Evolutionary conservation across 805 yeast genomes (phyloP).

Genomic region (Dipodascopsis uninucleata): DNA sequence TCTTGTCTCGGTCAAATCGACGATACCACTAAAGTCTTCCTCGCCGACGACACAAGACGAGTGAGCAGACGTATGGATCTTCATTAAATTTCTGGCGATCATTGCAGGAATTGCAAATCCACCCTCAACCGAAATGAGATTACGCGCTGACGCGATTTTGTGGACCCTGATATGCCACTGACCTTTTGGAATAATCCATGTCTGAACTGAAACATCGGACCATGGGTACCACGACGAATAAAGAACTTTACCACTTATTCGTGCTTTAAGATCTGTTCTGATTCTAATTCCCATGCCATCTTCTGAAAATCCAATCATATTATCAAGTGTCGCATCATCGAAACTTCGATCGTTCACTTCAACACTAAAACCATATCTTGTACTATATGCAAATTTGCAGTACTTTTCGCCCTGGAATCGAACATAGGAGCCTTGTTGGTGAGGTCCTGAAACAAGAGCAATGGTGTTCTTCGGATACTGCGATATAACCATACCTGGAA

Average conservation of each 20-base stretch:
- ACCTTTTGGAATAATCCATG: slow-evolving; percentile 29
- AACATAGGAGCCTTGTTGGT: slow-evolving; percentile 16
- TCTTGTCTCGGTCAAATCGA: slow-evolving; percentile 6
- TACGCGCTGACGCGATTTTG: slow-evolving; percentile 10
- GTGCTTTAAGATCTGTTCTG: no score
- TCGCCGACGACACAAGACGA: slow-evolving; percentile 6
- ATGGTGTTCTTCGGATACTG: slow-evolving; percentile 8
- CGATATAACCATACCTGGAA: slow-evolving; percentile 10
- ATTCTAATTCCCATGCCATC: no score
- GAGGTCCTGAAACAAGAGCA: slow-evolving; percentile 11
- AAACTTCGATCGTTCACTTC: slow-evolving; percentile 17
- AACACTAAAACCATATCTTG: slow-evolving; percentile 29
- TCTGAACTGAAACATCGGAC: slow-evolving; percentile 23
- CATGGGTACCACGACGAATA: slow-evolving; percentile 12
- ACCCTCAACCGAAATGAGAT: slow-evolving; percentile 18
- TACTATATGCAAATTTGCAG: slow-evolving; percentile 32
- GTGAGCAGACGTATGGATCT: slow-evolving; percentile 1
- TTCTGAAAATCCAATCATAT: slow-evolving; percentile 26
- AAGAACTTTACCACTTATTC: no score
- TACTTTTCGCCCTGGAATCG: slow-evolving; percentile 29
- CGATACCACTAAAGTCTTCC: slow-evolving; percentile 6
- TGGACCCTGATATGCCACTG: slow-evolving; percentile 30
- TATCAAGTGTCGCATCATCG: slow-evolving; percentile 25
- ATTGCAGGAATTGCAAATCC: slow-evolving; percentile 21
- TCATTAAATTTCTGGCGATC: not conserved